Base-by-base conservation (phyloP, 441 rosid species). In the Bocquillonia castaneifolia region DNA sequence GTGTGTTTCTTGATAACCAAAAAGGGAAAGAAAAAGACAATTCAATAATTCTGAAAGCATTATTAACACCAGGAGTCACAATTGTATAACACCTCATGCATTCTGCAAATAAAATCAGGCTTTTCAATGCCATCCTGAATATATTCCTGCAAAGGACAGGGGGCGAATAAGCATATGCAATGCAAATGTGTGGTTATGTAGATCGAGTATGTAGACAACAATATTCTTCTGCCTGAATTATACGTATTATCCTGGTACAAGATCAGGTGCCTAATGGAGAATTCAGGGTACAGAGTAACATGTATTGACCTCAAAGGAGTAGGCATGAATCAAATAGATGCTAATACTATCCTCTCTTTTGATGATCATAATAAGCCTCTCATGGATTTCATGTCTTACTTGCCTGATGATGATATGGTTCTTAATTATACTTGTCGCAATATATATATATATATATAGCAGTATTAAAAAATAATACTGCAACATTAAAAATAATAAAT, bases 101-200 rank as follows among this genome's bases (percentile, higher is more conserved):
- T n/a, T n/a, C n/a, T n/a, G n/a, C n/a, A n/a, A n/a, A n/a, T n/a
- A n/a, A n/a, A n/a, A n/a, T n/a, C n/a, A n/a, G n/a, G n/a, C n/a
- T n/a, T n/a, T n/a, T 94, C 99, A 83, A 94, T 94, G 65, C 99
- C 99, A 83, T 94, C 99, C 74, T 92, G 99, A 74, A 92, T 79
- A 76, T 94, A 94, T 84, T 94, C 98, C 99, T 94, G 84, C 22
- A 73, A 57, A 61, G 39, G 40, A 66, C 69, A 75, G 67, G 13
- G 64, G 65, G 34, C 26, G 45, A 48, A 42, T 64, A 39, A 72
- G 50, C 15, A 54, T 18, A 52, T 8, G n/a, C 52, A 58, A 23
- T 3, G 22, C 23, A 51, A 22, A 5, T n/a, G 29, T 26, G 39
- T 2, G 4, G 17, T 22, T 56, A n/a, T n/a, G n/a, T n/a, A n/a